Conservation (phyloP, 1,284 basidiomycete species). For the Ustilago cynodontis region DNA sequence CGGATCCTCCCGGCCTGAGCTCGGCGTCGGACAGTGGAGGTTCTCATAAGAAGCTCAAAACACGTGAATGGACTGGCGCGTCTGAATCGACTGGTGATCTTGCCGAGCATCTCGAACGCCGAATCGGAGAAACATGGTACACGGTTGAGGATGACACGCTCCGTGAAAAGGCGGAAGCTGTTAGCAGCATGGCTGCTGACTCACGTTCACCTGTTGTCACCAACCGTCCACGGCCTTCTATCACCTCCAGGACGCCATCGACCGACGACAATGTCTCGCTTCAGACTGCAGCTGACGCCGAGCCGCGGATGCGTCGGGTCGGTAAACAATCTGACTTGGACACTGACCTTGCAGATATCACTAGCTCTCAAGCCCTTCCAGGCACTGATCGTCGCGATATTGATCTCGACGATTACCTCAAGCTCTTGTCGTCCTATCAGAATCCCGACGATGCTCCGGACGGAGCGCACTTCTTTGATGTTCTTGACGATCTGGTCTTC, state of each 20-base stretch:
- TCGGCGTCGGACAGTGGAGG: constrained; percentile 19
- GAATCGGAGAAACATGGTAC: constrained; percentile 41
- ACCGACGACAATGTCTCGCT: constrained; percentile 32
- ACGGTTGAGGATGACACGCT: constrained; percentile 26
- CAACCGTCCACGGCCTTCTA: not conserved
- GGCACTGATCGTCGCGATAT: constrained; percentile 22
- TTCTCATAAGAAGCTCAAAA: constrained; percentile 19
- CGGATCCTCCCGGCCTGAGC: constrained; percentile 13
- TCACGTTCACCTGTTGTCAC: constrained; percentile 5
- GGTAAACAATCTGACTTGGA: constrained; percentile 3
- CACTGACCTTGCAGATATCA: constrained; percentile 7
- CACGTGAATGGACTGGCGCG: constrained; percentile 39
- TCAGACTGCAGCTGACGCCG: constrained; percentile 18
- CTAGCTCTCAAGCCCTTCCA: not conserved
- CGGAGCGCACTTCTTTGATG: constrained; percentile 40
- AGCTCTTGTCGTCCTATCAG: constrained; percentile 47
- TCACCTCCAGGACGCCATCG: constrained; percentile 19
- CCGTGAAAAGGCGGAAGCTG: constrained; percentile 20
- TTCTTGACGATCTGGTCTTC: constrained; percentile 46
- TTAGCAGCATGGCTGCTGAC: constrained; percentile 17
- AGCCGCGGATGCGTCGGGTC: not conserved
- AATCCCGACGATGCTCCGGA: constrained; percentile 45
- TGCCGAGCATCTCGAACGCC: constrained; percentile 44
- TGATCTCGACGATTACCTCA: constrained; percentile 45
- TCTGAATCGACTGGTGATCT: constrained; percentile 48